A percentile compares a stretch with the other conserved stretches of the same genome.
These are phyloP conservation scores for Pythium apleroticum DNA, from an alignment of 352 stramenopile species.

Conservation along the genomic window DNA sequence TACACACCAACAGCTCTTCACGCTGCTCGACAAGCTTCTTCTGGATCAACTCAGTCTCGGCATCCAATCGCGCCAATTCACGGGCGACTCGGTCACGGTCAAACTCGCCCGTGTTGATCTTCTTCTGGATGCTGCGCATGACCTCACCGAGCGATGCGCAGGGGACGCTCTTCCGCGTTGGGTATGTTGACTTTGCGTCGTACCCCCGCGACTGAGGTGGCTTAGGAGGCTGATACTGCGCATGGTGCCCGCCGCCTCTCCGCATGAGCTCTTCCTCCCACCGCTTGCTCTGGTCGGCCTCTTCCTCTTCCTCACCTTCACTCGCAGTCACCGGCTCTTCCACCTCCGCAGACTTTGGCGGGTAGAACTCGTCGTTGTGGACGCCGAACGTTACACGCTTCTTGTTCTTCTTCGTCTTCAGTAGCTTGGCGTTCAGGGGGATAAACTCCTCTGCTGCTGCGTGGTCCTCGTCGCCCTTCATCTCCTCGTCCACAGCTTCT, in stretches of 20 bases:
- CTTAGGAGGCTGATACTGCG: background rate
- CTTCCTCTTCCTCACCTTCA: constrained; percentile 35
- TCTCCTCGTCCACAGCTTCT: constrained; percentile 31
- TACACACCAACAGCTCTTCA: constrained; percentile 50
- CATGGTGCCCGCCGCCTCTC: constrained; percentile 46
- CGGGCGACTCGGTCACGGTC: constrained; percentile 50
- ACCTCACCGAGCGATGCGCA: constrained; percentile 51
- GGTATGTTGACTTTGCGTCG: constrained; percentile 35
- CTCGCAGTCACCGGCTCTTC: constrained; percentile 35
- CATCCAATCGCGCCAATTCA: constrained; percentile 53
- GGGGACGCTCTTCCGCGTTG: constrained; percentile 46
- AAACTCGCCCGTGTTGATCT: constrained; percentile 40
- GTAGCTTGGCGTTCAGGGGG: constrained; percentile 45
- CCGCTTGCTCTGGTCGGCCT: constrained; percentile 37
- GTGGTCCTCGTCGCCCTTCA: constrained; percentile 35
- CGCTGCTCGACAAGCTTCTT: constrained; percentile 41
- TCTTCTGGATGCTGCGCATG: constrained; percentile 49
- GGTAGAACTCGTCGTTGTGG: constrained; percentile 21
- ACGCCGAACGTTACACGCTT: constrained; percentile 71
- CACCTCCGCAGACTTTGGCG: constrained; percentile 46
- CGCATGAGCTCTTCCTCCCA: constrained; percentile 85
- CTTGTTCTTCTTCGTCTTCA: constrained; percentile 42
- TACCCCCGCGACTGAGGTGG: constrained; percentile 7
- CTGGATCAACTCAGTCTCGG: constrained; percentile 46
- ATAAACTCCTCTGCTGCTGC: constrained; percentile 60